Evolutionary conservation across 306 rosid genomes (phyloP), one percentile per base, ranked within the genome.

Genomic region (Cicer cuneatum): DNA sequence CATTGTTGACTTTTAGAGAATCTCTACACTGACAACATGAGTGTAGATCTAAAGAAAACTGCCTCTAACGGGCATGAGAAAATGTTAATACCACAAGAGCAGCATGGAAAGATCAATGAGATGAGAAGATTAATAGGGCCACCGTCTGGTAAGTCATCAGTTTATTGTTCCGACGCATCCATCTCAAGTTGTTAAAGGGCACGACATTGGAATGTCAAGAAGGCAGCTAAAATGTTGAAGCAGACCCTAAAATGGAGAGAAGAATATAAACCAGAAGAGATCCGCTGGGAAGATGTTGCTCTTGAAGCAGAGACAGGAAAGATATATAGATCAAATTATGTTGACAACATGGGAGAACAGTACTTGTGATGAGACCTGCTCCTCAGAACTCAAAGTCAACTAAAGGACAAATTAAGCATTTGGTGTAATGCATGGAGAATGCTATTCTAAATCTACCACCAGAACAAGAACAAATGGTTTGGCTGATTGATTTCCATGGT

Each of bases 361-460:
- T 92, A 70, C 96, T 92, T 71, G 81, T 92, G 53, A 85, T 92
- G 95, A 85, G 98, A 79, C 98, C 98, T 53, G 62, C 92, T 64
- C 84, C 71, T 46, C 94, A 93, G 96, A 93, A 93, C 87, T 72
- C 93, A n/a, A 89, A 90, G 81, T 85, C 96, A 19, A 87, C 75
- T 0, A 87, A 90, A 82, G 98, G 87, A 45, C 96, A 93, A 80
- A 89, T 93, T 64, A 90, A 79, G 76, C 87, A 89, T 80, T 82
- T 93, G 87, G 95, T 90, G 42, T 93, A 93, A 76, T 93, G 95
- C 82, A 87, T 93, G 97, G 98, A 93, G 88, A 89, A 89, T 77
- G 97, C 97, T 7, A 66, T 93, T 42, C 37, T 84, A 60, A 90
- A 93, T 86, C 89, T 90, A 60, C 79, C 90, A 10, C 65, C 89